phyloP scores from a whole-genome alignment of 257 asterid species.

The Solanum appendiculatum region DNA sequence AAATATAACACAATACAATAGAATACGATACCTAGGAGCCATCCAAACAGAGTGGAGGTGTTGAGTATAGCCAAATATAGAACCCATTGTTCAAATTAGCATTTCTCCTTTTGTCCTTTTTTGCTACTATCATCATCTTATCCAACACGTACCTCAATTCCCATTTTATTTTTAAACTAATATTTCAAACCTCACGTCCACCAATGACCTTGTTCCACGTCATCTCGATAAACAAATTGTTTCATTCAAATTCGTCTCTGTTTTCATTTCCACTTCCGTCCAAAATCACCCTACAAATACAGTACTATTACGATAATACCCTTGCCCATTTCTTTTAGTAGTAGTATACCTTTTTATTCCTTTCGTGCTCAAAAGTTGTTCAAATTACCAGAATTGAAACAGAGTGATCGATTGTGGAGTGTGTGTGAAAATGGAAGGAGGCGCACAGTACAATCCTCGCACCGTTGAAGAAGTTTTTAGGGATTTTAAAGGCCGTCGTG shows the following conservation, averaged over 20 bases:
- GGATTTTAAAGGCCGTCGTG: conserved; percentile 14
- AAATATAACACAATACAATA: too few species aligned
- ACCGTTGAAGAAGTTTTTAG: conserved; percentile 15
- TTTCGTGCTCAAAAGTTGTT: background rate
- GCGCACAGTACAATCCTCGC: conserved; percentile 15
- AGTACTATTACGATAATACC: background rate
- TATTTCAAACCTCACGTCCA: background rate
- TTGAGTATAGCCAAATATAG: background rate
- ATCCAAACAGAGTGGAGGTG: too few species aligned
- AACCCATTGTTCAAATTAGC: background rate
- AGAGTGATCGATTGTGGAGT: background rate
- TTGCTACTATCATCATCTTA: background rate
- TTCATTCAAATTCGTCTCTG: background rate
- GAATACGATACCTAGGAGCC: too few species aligned
- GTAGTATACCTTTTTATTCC: background rate
- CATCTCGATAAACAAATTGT: background rate
- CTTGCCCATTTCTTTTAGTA: background rate
- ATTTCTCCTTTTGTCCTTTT: background rate
- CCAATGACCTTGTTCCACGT: background rate
- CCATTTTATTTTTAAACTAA: background rate
- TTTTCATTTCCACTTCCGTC: background rate
- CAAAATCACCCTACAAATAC: background rate
- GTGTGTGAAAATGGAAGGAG: conserved; percentile 5
- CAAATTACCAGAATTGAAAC: background rate
- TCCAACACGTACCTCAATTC: background rate